Conservation (phyloP, 345 rosid genomes). For the Alliaria petiolata region DNA sequence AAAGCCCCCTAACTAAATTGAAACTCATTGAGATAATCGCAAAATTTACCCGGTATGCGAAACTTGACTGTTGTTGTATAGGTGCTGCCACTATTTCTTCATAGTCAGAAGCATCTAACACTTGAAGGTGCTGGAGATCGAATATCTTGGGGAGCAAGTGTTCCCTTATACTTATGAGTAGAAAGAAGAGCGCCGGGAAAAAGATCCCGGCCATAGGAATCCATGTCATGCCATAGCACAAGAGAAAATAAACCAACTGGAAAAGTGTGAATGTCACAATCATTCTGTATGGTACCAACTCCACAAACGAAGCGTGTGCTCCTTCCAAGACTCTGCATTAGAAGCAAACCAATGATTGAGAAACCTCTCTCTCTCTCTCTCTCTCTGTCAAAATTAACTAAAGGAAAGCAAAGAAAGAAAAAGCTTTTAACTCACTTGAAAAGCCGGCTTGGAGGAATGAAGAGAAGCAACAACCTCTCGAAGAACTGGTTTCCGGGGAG, state of each 20-base stretch:
- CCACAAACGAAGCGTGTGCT: constrained; percentile 53
- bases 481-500: constrained; percentile 89
- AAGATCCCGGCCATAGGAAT: constrained; percentile 80
- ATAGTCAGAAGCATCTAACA: constrained; percentile 62
- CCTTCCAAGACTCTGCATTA: constrained; percentile 49
- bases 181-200: constrained; percentile 73
- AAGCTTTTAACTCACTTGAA: constrained; percentile 50
- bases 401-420: background rate
- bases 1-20: background rate
- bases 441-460: constrained; percentile 57
- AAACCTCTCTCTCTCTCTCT: background rate
- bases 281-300: constrained; percentile 60
- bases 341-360: background rate
- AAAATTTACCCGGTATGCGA: constrained; percentile 14
- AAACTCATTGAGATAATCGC: background rate
- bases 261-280: constrained; percentile 54
- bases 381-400: background rate
- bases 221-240: constrained; percentile 82
- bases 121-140: constrained; percentile 37
- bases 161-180: constrained; percentile 69
- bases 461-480: constrained; percentile 70
- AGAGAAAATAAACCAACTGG: constrained; percentile 53
- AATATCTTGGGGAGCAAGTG: constrained; percentile 65
- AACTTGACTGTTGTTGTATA: constrained; percentile 24
- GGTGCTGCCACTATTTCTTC: constrained; percentile 48